Evolutionary conservation across 495 filamentous ascomycete species (phyloP), one percentile per base, ranked within the genome.

Genomic region (Hypoxylon subgilvum): DNA sequence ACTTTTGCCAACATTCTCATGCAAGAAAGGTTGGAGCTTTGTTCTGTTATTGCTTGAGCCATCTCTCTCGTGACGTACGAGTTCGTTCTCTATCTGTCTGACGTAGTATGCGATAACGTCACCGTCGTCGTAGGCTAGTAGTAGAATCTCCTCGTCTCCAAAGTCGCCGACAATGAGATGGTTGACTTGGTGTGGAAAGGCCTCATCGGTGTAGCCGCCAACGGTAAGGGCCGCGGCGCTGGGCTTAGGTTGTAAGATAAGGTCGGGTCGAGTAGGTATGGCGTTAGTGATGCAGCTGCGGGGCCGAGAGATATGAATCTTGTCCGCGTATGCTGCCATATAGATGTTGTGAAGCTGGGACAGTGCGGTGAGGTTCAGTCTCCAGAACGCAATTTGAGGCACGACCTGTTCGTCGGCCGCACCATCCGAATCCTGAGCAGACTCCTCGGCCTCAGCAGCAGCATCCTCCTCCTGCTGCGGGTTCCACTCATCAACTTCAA

Each of bases 21-120:
- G 81, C 51, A 95, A 90, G 68, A 92, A 88, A 0, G 85, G 78
- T 42, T 71, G 57, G 23, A 69, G 67, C 8, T 27, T 13, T 6
- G 41, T 27, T 10, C 27, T 8, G 5, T 38, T 16, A 6, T 38
- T 16, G 4, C 46, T 22, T n/a, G 16, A 38, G 6, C 17, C 52
- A 7, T 36, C 34, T 12, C 57, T 46, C 46, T 66, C 57, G 2
- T 50, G 42, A 16, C 46, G 38, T 7, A 41, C 19, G 27, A 69
- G 48, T 10, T 57, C 54, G 2, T 47, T 63, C 17, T 68, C 77
- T 25, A 81, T 75, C 3, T 68, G 22, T 9, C 71, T 79, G 1
- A 87, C 88, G 57, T 88, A 85, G 69, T 92, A 96, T 3, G 84
- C 91, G 28, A 88, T 80, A 7, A 95, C 86, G 71, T 98, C 93